These are phyloP conservation scores for Lactifluus rugatus DNA, from an alignment of 768 basidiomycete species.

Conservation along the genomic window DNA sequence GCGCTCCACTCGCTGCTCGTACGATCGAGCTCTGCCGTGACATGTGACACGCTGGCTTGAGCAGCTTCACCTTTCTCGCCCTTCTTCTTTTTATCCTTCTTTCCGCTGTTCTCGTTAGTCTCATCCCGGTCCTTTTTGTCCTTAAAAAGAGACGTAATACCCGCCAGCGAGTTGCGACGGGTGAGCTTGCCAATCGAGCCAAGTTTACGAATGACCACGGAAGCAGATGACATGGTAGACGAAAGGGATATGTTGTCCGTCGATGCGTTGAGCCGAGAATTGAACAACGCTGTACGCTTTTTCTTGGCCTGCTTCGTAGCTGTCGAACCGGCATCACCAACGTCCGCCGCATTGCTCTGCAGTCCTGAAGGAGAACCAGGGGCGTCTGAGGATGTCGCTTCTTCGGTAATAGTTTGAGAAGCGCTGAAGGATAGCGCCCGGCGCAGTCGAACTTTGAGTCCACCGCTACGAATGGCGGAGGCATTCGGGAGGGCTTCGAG, in stretches of 20 bases:
- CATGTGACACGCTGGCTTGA: constrained; percentile 67
- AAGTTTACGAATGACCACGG: constrained; percentile 93
- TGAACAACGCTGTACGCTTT: constrained; percentile 68
- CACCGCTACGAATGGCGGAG: constrained; percentile 46
- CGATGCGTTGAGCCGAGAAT: constrained; percentile 74
- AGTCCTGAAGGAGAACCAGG: constrained; percentile 19
- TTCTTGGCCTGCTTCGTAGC: constrained; percentile 44
- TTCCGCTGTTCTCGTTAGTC: constrained; percentile 24
- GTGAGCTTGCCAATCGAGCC: constrained; percentile 86
- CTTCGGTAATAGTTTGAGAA: constrained; percentile 46
- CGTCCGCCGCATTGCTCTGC: constrained; percentile 24
- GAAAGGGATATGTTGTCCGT: constrained; percentile 95
- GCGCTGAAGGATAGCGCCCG: constrained; percentile 65
- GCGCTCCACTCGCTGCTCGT: constrained; percentile 47
- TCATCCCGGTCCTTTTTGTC: constrained; percentile 57
- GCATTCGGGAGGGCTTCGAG: constrained; percentile 27
- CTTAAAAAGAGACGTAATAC: constrained; percentile 91
- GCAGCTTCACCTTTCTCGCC: constrained; percentile 55
- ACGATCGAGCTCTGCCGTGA: constrained; percentile 77
- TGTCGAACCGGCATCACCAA: constrained; percentile 22
- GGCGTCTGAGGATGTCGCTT: constrained; percentile 36
- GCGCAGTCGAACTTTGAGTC: constrained; percentile 68
- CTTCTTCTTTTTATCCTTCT: constrained; percentile 43
- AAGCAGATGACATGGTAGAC: constrained; percentile 89
- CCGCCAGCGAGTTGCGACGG: constrained; percentile 77